These are phyloP conservation scores for Fusarium longipes DNA, from an alignment of 2,329 filamentous ascomycete genomes.

Conservation along the genomic window DNA sequence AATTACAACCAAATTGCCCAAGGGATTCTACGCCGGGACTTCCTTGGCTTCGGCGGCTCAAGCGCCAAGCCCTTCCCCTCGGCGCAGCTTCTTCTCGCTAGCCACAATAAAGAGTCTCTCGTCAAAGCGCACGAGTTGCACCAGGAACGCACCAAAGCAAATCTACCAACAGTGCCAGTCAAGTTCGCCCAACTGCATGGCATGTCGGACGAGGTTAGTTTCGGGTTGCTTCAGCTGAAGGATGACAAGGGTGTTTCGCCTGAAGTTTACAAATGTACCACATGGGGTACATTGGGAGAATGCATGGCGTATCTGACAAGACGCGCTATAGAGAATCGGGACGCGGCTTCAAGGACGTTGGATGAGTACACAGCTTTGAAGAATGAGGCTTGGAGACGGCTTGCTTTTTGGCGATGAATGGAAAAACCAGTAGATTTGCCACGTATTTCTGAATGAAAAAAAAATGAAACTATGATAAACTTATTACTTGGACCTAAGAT, in stretches of 20 bases:
- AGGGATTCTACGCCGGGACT: constrained; percentile 56
- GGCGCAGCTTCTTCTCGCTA: constrained; percentile 63
- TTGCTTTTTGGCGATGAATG: constrained; percentile 41
- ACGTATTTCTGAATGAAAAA: background rate
- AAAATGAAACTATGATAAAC: background rate
- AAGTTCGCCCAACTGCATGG: constrained; percentile 66
- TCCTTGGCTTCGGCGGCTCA: constrained; percentile 57
- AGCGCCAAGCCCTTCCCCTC: constrained; percentile 54
- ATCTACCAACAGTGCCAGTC: constrained; percentile 52
- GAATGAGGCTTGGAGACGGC: constrained; percentile 47
- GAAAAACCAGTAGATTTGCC: background rate
- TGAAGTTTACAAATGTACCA: constrained; percentile 55
- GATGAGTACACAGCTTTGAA: constrained; percentile 49
- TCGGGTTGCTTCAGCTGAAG: constrained; percentile 58
- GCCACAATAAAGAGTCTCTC: constrained; percentile 60
- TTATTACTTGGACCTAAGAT: too few species aligned
- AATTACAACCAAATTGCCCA: constrained; percentile 63
- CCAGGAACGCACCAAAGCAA: constrained; percentile 52
- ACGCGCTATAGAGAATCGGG: constrained; percentile 54
- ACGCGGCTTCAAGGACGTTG: constrained; percentile 50
- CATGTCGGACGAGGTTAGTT: constrained; percentile 68
- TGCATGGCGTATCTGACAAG: constrained; percentile 54
- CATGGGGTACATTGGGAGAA: constrained; percentile 54
- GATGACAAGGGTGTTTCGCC: constrained; percentile 39
- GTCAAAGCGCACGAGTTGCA: constrained; percentile 59